A percentile compares a stretch with the other conserved stretches of the same genome.
Conservation (phyloP, 2,329 filamentous ascomycete genomes). For the Penicillium sumatraense region DNA sequence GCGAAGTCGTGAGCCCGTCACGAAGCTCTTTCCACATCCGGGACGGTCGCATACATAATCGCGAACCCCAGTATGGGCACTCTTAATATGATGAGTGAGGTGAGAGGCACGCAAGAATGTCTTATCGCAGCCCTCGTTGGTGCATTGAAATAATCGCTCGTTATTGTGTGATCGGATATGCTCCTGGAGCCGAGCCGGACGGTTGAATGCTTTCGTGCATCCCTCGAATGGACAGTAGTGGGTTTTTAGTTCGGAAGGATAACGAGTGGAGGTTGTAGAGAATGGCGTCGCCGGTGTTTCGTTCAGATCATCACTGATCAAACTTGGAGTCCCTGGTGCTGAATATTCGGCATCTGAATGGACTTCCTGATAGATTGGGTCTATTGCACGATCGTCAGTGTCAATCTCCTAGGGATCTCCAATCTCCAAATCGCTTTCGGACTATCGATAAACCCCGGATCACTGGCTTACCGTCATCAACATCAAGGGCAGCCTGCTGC, state of each 20-base stretch:
- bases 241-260: conserved; percentile 74
- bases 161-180: conserved; percentile 86
- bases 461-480: conserved; percentile 34
- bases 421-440: background rate
- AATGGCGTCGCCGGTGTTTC: conserved; percentile 57
- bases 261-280: conserved; percentile 53
- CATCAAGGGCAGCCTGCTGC: conserved; percentile 31
- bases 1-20: conserved; percentile 76
- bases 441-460: conserved; percentile 7
- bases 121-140: conserved; percentile 74
- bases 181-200: conserved; percentile 76
- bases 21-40: conserved; percentile 78
- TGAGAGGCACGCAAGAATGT: conserved; percentile 86
- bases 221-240: conserved; percentile 73
- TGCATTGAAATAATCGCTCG: conserved; percentile 78
- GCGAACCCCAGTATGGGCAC: conserved; percentile 73
- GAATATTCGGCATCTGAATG: conserved; percentile 41
- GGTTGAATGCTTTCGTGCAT: conserved; percentile 85
- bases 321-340: conserved; percentile 33
- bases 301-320: conserved; percentile 37
- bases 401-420: background rate
- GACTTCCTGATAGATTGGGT: conserved; percentile 38
- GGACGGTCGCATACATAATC: conserved; percentile 72
- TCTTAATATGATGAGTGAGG: conserved; percentile 81
- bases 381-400: conserved; percentile 39